Evolutionary conservation across 352 stramenopile genomes (phyloP), one percentile per base, ranked within the genome.

Genomic region (Elongisporangium prolatum): DNA sequence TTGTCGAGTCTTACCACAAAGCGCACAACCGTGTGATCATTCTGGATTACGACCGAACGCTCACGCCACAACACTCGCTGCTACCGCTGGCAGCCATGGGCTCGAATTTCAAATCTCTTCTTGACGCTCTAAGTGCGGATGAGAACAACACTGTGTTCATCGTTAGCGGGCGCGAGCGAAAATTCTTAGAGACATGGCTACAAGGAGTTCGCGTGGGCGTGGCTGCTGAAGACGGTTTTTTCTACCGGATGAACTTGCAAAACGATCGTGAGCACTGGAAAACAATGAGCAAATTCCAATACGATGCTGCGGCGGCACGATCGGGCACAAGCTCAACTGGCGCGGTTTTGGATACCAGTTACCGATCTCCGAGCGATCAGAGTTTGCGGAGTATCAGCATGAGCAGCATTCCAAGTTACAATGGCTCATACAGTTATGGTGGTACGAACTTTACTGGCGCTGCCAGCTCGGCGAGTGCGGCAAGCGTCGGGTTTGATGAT

Each of bases 171-270:
- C 80, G 86, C 14, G 86, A 96, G 53, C 74, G 84, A 20, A 91
- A 92, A 58, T 96, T 96, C 51, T 73, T 96, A n/a, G 88, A 96
- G 58, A 95, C 84, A 44, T 96, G 88, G 88, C 65, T 96, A 47
- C 80, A 86, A 28, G 79, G 79, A 2, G 75, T 91, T 21, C 75
- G 81, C 0, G 79, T 91, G 11, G 81, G 81, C 22, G 78, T 91
- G n/a, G 81, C 81, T 28, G 81, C 81, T 4, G 81, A 91, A 61
- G 81, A 91, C 34, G 81, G 81, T 0, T 91, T 86, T 52, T 91
- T 91, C 55, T 91, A 91, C 63, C 78, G 81, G 17, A 91, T 91
- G 79, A 88, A 89, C 52, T 50, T 91, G 52, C 69, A 72, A 11
- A 91, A 91, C 40, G 69, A 79, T 20, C 75, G 69, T 2, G 81